Evolutionary conservation across 768 basidiomycete species (phyloP).

Genomic region (Amanita thiersii): DNA sequence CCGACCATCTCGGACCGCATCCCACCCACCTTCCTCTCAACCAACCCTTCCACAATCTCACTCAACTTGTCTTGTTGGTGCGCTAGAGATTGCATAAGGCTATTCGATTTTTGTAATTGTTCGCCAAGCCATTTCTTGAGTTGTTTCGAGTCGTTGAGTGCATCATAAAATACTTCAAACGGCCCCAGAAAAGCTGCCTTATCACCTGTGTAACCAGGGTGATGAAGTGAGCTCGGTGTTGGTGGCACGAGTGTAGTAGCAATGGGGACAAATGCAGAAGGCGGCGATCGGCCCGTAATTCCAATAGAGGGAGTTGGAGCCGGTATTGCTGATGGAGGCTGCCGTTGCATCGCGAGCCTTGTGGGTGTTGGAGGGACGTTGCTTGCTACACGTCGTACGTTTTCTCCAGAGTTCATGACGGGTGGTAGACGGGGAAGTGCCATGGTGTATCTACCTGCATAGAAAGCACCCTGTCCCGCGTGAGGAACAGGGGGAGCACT

Average conservation of each 20-base stretch:
- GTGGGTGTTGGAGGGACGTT: constrained; percentile 72
- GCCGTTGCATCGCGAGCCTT: constrained; percentile 42
- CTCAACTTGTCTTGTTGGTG: constrained; percentile 60
- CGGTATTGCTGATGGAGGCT: constrained; percentile 12
- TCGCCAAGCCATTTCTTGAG: constrained; percentile 71
- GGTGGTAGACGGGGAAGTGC: constrained; percentile 58
- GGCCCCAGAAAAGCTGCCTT: constrained; percentile 76
- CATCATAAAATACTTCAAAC: constrained; percentile 81
- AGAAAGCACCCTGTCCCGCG: constrained; percentile 32
- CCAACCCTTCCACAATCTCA: constrained; percentile 48
- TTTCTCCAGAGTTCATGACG: constrained; percentile 33
- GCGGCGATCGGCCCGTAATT: constrained; percentile 37
- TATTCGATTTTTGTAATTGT: constrained; percentile 58
- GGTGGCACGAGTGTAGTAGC: constrained; percentile 57
- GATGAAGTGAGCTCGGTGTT: constrained; percentile 59
- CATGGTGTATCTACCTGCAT: constrained; percentile 47
- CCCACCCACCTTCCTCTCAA: constrained; percentile 52
- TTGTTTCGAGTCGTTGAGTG: constrained; percentile 71
- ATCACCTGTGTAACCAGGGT: constrained; percentile 51
- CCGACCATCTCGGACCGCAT: constrained; percentile 53
- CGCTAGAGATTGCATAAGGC: constrained; percentile 40
- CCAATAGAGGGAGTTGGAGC: constrained; percentile 19
- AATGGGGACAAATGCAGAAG: constrained; percentile 60
- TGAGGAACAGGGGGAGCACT: constrained; percentile 67
- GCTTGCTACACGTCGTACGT: constrained; percentile 39